Conservation (phyloP, 2,329 filamentous ascomycete species). For the Xylariomycetidae sp. region DNA sequence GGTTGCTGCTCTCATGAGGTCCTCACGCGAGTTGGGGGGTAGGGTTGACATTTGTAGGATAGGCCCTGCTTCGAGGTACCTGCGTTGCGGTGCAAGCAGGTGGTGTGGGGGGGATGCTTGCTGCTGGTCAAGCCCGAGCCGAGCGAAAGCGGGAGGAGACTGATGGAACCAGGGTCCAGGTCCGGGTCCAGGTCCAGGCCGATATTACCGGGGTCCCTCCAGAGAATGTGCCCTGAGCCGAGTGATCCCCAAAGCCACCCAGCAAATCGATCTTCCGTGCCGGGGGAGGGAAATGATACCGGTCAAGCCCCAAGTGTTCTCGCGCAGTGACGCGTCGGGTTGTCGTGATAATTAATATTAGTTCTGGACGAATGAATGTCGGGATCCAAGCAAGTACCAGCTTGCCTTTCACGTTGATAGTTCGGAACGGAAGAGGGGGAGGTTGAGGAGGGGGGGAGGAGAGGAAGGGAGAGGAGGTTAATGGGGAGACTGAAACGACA, state of each 20-base stretch:
- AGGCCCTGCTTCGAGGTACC: slow-evolving; percentile 32
- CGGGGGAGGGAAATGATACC: slow-evolving; percentile 19
- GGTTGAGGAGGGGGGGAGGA: slow-evolving; percentile 27
- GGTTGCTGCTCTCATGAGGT: slow-evolving; percentile 42
- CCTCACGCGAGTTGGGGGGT: slow-evolving; percentile 54
- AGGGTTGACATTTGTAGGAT: slow-evolving; percentile 60
- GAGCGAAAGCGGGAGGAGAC: slow-evolving; percentile 37
- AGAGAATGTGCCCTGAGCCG: slow-evolving; percentile 26
- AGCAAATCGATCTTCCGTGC: slow-evolving; percentile 22
- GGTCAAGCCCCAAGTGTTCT: slow-evolving; percentile 17
- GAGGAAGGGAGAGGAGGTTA: slow-evolving; percentile 30
- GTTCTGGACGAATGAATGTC: slow-evolving; percentile 42
- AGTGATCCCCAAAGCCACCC: slow-evolving; percentile 26
- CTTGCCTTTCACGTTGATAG: slow-evolving; percentile 43
- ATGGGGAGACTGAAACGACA: slow-evolving; percentile 42
- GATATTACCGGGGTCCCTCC: slow-evolving; percentile 25
- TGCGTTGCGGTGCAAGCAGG: slow-evolving; percentile 32
- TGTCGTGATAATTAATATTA: slow-evolving; percentile 33
- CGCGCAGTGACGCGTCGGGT: slow-evolving; percentile 11
- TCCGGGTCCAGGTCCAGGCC: slow-evolving; percentile 24
- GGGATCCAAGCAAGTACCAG: slow-evolving; percentile 53
- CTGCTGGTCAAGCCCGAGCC: slow-evolving; percentile 26
- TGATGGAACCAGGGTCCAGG: slow-evolving; percentile 27
- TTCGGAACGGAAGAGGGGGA: slow-evolving; percentile 27
- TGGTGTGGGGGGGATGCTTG: slow-evolving; percentile 23